These are phyloP conservation scores for Scleromitrula shiraiana DNA, from an alignment of 2,329 filamentous ascomycete genomes.

Conservation along the genomic window DNA sequence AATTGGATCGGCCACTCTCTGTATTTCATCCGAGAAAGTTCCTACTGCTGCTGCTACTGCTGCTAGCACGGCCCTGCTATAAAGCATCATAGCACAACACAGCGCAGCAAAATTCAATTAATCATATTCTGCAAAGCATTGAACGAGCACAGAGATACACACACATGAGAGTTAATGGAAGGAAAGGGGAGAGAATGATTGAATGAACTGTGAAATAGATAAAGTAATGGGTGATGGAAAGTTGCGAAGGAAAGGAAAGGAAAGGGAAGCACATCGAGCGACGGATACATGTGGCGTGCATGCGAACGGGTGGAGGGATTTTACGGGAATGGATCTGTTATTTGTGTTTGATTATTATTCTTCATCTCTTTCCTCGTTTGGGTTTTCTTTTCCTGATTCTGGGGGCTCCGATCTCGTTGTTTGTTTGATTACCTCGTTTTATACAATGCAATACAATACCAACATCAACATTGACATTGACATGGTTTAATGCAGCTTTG, in stretches of 20 bases:
- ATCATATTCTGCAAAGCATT: slow-evolving; percentile 20
- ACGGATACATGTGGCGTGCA: slow-evolving; percentile 24
- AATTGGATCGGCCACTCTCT: slow-evolving; percentile 27
- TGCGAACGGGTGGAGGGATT: slow-evolving; percentile 21
- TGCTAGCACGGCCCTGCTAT: too few species aligned
- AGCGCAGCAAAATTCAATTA: slow-evolving; percentile 15
- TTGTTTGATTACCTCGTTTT: too few species aligned
- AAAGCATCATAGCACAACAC: slow-evolving; percentile 16
- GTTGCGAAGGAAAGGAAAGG: not conserved
- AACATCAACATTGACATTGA: too few species aligned
- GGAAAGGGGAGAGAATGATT: too few species aligned
- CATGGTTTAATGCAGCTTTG: too few species aligned
- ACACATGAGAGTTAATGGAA: slow-evolving; percentile 7
- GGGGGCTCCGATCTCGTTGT: too few species aligned
- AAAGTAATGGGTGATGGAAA: slow-evolving; percentile 25
- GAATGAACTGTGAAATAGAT: too few species aligned
- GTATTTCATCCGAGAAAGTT: slow-evolving; percentile 18
- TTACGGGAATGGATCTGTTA: slow-evolving; percentile 19
- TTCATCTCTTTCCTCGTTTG: too few species aligned
- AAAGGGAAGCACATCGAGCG: slow-evolving; percentile 15
- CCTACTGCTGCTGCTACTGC: slow-evolving; percentile 8
- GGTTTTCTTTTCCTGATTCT: too few species aligned
- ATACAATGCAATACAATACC: too few species aligned
- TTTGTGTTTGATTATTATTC: too few species aligned
- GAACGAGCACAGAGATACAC: slow-evolving; percentile 14